Evolutionary conservation across 306 rosid genomes (phyloP), one percentile per base, ranked within the genome.

Genomic region (Betula pendula): DNA sequence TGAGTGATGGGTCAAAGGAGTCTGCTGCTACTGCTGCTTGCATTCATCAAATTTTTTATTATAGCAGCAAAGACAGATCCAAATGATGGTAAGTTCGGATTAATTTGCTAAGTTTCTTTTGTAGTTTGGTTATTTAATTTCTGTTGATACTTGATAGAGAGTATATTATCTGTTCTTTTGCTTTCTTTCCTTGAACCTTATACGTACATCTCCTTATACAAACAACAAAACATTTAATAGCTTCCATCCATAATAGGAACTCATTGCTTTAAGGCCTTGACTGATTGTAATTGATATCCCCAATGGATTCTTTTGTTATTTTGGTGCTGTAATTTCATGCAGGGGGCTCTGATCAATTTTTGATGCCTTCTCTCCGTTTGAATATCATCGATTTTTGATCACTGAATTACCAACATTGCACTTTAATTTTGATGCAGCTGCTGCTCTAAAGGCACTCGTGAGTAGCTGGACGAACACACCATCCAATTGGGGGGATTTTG

Each of bases 401-500:
- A 62, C 0, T 62, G 22, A 29, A 7, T 62, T 33, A 6, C 19
- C 7, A 17, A 49, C n/a, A 49, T 3, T 49, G 6, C 24, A 20
- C 15, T 24, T 59, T 24, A 6, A 67, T 72, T 80, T 43, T 70
- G n/a, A 51, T 74, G 83, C 78, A 87, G 90, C 1, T 62, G 1
- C 1, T 45, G 82, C 82, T 55, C 42, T 87, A 60, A 49, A 0
- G 33, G n/a, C 80, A 75, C 51, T 87, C 7, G 48, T 1, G 74
- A 5, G 2, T 38, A 73, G n/a, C 2, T 79, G 82, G 83, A 16
- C 71, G 69, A 80, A 80, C 77, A 4, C 2, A 2, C 88, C 90
- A 1, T 69, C 71, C 1, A 75, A 33, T 77, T 87, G 90, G 90
- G 77, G 16, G 31, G 73, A 63, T 24, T 62, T 75, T 3, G 74